A percentile compares a stretch with the other conserved stretches of the same genome.
Evolutionary conservation across 164 flowering plant species (phyloP).

Genomic region (Tetrastigma voinierianum): DNA sequence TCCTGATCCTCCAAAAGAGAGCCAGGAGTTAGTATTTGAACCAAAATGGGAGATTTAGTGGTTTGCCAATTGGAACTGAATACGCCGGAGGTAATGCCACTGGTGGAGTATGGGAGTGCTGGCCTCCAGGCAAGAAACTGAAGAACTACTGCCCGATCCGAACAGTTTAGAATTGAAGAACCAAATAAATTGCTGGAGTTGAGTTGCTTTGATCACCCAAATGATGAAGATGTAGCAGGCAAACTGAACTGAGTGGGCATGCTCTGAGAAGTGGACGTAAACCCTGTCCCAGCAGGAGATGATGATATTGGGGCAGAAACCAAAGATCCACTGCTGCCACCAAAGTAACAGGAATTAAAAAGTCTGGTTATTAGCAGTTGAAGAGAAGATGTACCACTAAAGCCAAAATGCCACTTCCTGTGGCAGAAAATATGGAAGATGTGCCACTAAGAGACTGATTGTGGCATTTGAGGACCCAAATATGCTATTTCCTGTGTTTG

Average conservation of each 20-base stretch:
- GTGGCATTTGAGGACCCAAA: conserved; percentile 19
- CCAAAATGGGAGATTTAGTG: conserved; percentile 33
- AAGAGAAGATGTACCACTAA: conserved; percentile 34
- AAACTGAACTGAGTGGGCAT: conserved; percentile 46
- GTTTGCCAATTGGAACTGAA: conserved; percentile 44
- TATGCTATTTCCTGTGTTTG: conserved; percentile 20
- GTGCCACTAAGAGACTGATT: conserved; percentile 24
- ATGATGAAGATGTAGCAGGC: conserved; percentile 41
- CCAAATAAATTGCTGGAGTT: conserved; percentile 35
- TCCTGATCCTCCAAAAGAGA: conserved; percentile 50
- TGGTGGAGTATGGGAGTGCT: conserved; percentile 17
- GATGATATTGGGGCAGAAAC: conserved; percentile 17
- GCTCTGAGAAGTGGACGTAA: conserved; percentile 31
- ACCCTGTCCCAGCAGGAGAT: conserved; percentile 29
- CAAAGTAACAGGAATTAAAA: conserved; percentile 29
- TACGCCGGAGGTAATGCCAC: conserved; percentile 22
- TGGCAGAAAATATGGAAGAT: conserved; percentile 18
- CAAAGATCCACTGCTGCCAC: conserved; percentile 25
- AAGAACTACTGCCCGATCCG: conserved; percentile 32
- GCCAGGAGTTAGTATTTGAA: conserved; percentile 31
- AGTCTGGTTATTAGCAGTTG: conserved; percentile 29
- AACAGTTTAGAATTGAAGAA: conserved; percentile 33
- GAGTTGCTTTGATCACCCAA: too few relatives aligned
- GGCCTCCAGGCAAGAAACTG: conserved; percentile 24
- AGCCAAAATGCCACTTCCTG: conserved; percentile 35